Percentiles rank a stretch among this genome's conserved stretches.
phyloP scores from a whole-genome alignment of 2,329 filamentous ascomycete genomes.

The Aspergillus neotritici region DNA sequence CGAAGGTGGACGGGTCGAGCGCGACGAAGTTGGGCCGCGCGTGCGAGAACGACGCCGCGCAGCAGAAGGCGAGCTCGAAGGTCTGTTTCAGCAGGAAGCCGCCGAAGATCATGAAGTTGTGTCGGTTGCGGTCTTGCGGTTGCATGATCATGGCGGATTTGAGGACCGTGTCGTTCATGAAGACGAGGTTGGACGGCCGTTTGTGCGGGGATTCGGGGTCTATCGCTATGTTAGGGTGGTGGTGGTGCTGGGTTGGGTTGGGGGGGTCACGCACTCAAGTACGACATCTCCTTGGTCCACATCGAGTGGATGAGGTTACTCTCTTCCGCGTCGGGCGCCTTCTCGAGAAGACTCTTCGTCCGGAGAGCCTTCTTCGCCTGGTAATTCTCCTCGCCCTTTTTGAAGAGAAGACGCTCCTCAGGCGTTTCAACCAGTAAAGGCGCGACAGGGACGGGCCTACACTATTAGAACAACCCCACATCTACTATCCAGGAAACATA shows the following conservation, averaged over 20 bases:
- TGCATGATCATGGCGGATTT: conserved; percentile 69
- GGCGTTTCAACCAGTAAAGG: conserved; percentile 57
- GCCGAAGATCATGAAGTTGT: conserved; percentile 75
- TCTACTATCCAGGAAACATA: conserved; percentile 21
- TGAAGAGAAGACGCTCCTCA: conserved; percentile 60
- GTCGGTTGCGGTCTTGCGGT: conserved; percentile 63
- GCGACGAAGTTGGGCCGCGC: conserved; percentile 65
- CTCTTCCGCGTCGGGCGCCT: conserved; percentile 65
- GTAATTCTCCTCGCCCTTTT: conserved; percentile 60
- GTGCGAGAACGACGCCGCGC: conserved; percentile 65
- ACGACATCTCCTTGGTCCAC: conserved; percentile 64
- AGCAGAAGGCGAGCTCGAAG: conserved; percentile 71
- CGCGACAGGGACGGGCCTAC: conserved; percentile 55
- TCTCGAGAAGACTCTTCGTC: conserved; percentile 56
- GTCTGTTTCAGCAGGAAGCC: conserved; percentile 69
- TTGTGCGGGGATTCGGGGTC: conserved; percentile 52
- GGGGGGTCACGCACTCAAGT: conserved; percentile 44
- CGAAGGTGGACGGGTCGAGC: conserved; percentile 67
- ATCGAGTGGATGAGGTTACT: conserved; percentile 67
- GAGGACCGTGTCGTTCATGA: conserved; percentile 59
- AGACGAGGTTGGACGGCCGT: conserved; percentile 54
- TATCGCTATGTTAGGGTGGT: conserved; percentile 11
- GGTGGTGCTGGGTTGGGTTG: background rate
- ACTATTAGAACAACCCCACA: conserved; percentile 1
- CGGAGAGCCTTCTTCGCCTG: conserved; percentile 60